Conservation (phyloP, 2,329 filamentous ascomycete genomes). For the Aspergillus sp. region DNA sequence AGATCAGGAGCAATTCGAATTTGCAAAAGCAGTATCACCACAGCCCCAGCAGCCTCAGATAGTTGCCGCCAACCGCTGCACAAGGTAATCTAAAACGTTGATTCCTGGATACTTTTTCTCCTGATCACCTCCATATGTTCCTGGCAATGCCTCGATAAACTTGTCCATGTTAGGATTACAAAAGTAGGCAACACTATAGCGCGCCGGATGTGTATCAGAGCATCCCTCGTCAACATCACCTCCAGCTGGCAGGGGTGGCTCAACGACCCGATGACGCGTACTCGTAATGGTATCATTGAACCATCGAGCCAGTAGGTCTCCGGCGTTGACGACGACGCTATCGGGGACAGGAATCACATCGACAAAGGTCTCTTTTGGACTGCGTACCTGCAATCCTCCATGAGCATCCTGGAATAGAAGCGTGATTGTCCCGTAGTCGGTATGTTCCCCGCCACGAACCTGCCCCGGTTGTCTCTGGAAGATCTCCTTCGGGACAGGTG, state of each 20-base stretch:
- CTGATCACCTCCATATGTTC: constrained; percentile 56
- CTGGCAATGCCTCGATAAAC: constrained; percentile 71
- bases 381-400: constrained; percentile 55
- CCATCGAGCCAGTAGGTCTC: constrained; percentile 78
- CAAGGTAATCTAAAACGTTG: constrained; percentile 71
- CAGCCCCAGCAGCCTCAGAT: constrained; percentile 24
- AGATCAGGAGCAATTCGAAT: not conserved
- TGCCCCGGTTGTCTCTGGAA: constrained; percentile 61
- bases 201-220: constrained; percentile 53
- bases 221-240: constrained; percentile 24
- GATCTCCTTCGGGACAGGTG: constrained; percentile 55
- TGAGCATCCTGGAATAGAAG: constrained; percentile 49
- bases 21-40: not conserved
- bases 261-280: constrained; percentile 81
- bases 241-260: constrained; percentile 56
- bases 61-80: constrained; percentile 70
- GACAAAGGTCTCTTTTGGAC: constrained; percentile 68
- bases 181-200: constrained; percentile 88
- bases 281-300: constrained; percentile 86
- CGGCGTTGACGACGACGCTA: constrained; percentile 82
- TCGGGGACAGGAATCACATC: constrained; percentile 73
- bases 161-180: constrained; percentile 76
- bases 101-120: constrained; percentile 67
- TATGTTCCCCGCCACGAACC: constrained; percentile 71
- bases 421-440: constrained; percentile 51